Evolutionary conservation across 495 filamentous ascomycete genomes (phyloP), one percentile per base, ranked within the genome.

Genomic region (Aspergillus mulundensis): DNA sequence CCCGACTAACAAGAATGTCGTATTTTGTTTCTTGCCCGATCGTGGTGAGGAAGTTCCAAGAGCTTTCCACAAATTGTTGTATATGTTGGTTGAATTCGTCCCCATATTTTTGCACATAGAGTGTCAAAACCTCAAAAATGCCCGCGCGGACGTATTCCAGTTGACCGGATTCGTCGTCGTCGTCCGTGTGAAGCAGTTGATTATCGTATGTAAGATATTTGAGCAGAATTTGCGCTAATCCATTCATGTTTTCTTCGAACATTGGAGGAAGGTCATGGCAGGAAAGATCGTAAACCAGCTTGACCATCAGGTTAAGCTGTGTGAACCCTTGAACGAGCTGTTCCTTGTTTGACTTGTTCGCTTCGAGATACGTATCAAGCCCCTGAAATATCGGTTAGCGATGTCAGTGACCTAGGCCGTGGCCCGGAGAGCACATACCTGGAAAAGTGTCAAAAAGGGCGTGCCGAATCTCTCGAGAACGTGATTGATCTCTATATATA

Each of bases 131-230:
- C 58, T 96, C 89, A 70, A 95, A 97, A 45, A 97, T 96, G 47
- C 89, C 91, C 32, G 93, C 89, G 69, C 93, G 94, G 44, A 91
- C 84, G 57, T 81, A 84, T 64, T 99, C 94, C 47, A 95, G 70
- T 30, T 84, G 79, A 19, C 93, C 89, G 8, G 91, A 80, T 70
- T 97, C 95, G 18, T 86, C 81, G 23, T 97, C 93, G 59, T 96
- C 91, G 65, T 87, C 86, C 3, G 89, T 89, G 43, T 84, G 83
- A 7, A 97, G 77, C 28, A 93, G 66, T 30, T 85, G 79, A 66
- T 94, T 97, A 61, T 91, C 84, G 68, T 95, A 97, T 10, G 81
- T 84, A 25, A 99, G 82, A 67, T 97, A 99, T 63, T 96, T 97
- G 72, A 95, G 90, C 5, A 97, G 77, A 5, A 97, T 75, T 11